Evolutionary conservation across 768 basidiomycete genomes (phyloP).

Genomic region (Lactifluus volemus): DNA sequence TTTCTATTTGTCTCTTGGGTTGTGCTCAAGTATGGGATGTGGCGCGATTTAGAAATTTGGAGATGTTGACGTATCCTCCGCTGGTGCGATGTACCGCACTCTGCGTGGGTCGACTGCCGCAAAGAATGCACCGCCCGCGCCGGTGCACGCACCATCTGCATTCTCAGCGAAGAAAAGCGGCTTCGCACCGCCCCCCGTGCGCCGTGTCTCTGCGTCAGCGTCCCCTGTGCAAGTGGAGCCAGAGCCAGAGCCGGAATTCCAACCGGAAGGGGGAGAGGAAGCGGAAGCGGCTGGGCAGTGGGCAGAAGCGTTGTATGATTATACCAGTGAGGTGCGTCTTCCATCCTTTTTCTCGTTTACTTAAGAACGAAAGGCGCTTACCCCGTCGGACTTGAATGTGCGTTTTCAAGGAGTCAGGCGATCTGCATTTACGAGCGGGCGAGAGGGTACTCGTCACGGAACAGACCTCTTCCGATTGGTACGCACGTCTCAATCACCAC

Average conservation of each 20-base stretch:
- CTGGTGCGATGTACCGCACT: conserved; percentile 37
- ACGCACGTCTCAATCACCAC: conserved; percentile 20
- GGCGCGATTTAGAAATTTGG: conserved; percentile 42
- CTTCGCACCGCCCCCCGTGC: conserved; percentile 47
- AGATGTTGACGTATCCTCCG: conserved; percentile 47
- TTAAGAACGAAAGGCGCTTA: not conserved
- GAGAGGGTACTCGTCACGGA: conserved; percentile 56
- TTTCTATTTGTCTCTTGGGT: not conserved
- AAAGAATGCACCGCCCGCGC: conserved; percentile 31
- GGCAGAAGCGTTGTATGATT: conserved; percentile 74
- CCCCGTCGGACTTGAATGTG: not conserved
- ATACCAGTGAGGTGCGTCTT: conserved; percentile 47
- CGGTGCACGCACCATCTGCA: conserved; percentile 34
- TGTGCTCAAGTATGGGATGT: not conserved
- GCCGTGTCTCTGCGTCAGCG: conserved; percentile 18
- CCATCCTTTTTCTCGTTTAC: not conserved
- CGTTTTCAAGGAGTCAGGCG: conserved; percentile 52
- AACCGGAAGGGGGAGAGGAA: conserved; percentile 28
- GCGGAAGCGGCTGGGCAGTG: conserved; percentile 50
- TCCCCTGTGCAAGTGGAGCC: not conserved
- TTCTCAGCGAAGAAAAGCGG: conserved; percentile 32
- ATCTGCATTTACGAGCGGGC: conserved; percentile 50
- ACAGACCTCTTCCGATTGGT: conserved; percentile 72
- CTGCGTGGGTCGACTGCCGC: conserved; percentile 37
- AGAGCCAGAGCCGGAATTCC: conserved; percentile 1